Conservation (phyloP, 2,329 filamentous ascomycete genomes). For the Botrytis tulipae region DNA sequence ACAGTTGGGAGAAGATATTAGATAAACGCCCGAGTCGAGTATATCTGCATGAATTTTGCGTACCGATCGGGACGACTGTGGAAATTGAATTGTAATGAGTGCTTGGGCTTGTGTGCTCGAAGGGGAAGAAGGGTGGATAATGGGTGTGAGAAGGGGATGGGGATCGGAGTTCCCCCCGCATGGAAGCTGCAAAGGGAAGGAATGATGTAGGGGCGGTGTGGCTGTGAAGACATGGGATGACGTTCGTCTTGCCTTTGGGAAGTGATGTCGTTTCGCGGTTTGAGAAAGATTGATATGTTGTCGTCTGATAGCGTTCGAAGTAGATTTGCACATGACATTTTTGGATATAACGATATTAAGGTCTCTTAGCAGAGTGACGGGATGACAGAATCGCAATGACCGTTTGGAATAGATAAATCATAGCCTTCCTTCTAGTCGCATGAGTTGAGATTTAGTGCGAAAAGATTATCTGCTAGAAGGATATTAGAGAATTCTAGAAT, state of each 20-base stretch:
- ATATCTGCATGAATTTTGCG: constrained; percentile 5
- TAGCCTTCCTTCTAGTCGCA: background rate
- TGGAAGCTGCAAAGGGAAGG: constrained; percentile 4
- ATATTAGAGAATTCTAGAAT: constrained; percentile 4
- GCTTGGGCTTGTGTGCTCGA: background rate
- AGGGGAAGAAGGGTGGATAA: background rate
- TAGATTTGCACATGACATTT: background rate
- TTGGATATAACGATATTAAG: background rate
- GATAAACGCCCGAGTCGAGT: background rate
- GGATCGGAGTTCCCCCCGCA: background rate
- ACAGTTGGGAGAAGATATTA: background rate
- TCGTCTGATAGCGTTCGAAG: constrained; percentile 2
- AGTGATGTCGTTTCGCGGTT: background rate
- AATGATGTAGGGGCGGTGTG: background rate
- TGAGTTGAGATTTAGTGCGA: background rate
- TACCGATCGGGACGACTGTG: background rate
- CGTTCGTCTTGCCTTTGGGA: background rate
- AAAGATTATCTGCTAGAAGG: constrained; percentile 8
- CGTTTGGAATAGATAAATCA: constrained; percentile 14
- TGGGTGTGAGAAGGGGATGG: background rate
- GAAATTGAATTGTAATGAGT: background rate
- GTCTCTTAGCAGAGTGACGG: background rate
- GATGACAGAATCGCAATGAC: background rate
- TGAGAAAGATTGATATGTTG: constrained; percentile 2
- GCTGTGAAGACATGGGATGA: constrained; percentile 8